A percentile compares a stretch with the other conserved stretches of the same genome.
Evolutionary conservation across 1,139 yeast genomes (phyloP).

Genomic region (Hemisphaericaspora lyxosophila): DNA sequence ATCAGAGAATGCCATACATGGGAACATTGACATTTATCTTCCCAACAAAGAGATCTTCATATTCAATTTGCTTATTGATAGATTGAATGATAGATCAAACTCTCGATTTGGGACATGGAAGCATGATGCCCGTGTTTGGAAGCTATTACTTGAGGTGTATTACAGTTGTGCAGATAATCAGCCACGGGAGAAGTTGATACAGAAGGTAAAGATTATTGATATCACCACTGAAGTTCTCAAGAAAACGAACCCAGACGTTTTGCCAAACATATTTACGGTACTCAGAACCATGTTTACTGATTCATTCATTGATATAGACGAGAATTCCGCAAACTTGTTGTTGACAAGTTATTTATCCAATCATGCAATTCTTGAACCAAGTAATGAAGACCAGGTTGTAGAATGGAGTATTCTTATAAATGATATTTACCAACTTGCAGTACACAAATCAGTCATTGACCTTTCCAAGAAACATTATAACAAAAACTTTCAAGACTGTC

Average conservation of each 20-base stretch:
- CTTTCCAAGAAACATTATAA: constrained; percentile 32
- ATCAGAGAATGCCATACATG: constrained; percentile 43
- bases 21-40: constrained; percentile 43
- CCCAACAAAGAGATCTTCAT: constrained; percentile 64
- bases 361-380: background rate
- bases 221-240: constrained; percentile 16
- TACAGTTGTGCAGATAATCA: constrained; percentile 14
- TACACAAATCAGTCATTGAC: constrained; percentile 23
- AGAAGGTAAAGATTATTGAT: constrained; percentile 29
- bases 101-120: constrained; percentile 43
- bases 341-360: constrained; percentile 13
- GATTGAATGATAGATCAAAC: constrained; percentile 50
- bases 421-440: constrained; percentile 27
- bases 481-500: constrained; percentile 25
- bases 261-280: constrained; percentile 18
- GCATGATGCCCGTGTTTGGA: constrained; percentile 45
- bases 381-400: background rate
- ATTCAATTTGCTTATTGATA: constrained; percentile 65
- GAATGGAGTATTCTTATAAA: constrained; percentile 25
- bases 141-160: constrained; percentile 45
- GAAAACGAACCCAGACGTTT: constrained; percentile 12
- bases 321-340: constrained; percentile 17
- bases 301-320: constrained; percentile 37
- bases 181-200: constrained; percentile 33
- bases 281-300: constrained; percentile 20